These are phyloP conservation scores for Effrenium voratum DNA, from an alignment of 73 alveolate genomes.

Conservation along the genomic window DNA sequence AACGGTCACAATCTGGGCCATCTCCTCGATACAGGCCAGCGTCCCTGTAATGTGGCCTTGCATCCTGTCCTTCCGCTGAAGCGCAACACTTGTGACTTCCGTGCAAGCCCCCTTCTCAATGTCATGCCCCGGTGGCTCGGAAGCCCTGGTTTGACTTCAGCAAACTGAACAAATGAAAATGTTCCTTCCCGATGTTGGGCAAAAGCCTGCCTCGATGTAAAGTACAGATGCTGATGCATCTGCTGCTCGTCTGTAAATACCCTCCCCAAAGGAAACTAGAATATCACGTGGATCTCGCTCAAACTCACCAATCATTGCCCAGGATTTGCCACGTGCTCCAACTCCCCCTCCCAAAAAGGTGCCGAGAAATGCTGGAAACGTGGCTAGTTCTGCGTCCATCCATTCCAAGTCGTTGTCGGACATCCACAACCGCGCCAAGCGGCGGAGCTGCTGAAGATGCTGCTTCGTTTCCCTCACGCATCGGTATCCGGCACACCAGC, in stretches of 20 bases:
- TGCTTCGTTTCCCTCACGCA: conserved; percentile 76
- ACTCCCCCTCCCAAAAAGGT: conserved; percentile 74
- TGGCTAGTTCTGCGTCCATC: conserved; percentile 45
- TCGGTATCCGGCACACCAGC: conserved; percentile 88
- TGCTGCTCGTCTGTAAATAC: conserved; percentile 32
- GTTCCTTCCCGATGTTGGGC: background rate
- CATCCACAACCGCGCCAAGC: conserved; percentile 77
- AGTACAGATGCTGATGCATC: conserved; percentile 2
- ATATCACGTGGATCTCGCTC: conserved; percentile 73
- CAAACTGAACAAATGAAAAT: too few species aligned
- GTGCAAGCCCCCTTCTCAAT: too few species aligned
- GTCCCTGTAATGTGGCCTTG: conserved; percentile 77
- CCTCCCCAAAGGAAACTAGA: conserved; percentile 61
- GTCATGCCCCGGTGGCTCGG: too few species aligned
- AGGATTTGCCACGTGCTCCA: conserved; percentile 59
- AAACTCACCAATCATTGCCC: conserved; percentile 60
- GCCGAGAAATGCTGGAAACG: conserved; percentile 69
- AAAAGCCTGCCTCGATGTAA: conserved; percentile 11
- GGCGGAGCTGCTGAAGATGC: conserved; percentile 77
- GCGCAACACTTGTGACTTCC: too few species aligned
- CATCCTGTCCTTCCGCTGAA: conserved; percentile 34
- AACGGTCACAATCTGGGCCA: conserved; percentile 81
- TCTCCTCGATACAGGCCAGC: conserved; percentile 59
- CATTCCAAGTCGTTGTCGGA: conserved; percentile 54
- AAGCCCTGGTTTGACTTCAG: too few species aligned